These are phyloP conservation scores for Tritrichomonas musculus DNA, from an alignment of 208 protist genomes.

Conservation along the genomic window DNA sequence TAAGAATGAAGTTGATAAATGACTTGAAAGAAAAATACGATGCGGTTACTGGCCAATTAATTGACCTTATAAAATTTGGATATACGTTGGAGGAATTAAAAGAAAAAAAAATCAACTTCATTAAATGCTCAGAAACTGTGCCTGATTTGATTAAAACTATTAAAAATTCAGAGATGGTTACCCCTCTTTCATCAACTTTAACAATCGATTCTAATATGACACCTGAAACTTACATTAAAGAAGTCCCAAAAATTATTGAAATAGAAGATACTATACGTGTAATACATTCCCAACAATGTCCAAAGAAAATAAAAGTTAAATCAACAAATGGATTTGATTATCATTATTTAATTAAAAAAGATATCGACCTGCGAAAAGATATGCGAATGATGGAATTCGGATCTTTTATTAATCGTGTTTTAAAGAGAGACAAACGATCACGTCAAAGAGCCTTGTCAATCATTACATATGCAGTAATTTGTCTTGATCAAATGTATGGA, in stretches of 20 bases:
- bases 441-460: neutral
- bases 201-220: neutral
- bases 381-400: conserved; percentile 34
- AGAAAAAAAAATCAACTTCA: neutral
- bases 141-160: neutral
- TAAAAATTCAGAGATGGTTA: neutral
- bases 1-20: neutral
- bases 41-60: neutral
- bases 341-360: neutral
- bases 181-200: neutral
- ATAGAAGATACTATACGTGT: neutral
- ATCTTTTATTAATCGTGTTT: neutral
- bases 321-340: neutral
- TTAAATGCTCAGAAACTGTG: neutral
- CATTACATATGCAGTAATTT: neutral
- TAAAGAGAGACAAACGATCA: neutral
- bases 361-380: conserved; percentile 34
- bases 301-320: neutral
- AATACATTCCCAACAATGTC: neutral
- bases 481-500: neutral
- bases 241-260: neutral
- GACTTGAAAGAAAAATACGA: neutral
- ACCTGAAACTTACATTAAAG: neutral
- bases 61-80: neutral
- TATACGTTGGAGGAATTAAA: neutral